phyloP scores from a whole-genome alignment of 768 basidiomycete genomes.

The Mycena haematopus region DNA sequence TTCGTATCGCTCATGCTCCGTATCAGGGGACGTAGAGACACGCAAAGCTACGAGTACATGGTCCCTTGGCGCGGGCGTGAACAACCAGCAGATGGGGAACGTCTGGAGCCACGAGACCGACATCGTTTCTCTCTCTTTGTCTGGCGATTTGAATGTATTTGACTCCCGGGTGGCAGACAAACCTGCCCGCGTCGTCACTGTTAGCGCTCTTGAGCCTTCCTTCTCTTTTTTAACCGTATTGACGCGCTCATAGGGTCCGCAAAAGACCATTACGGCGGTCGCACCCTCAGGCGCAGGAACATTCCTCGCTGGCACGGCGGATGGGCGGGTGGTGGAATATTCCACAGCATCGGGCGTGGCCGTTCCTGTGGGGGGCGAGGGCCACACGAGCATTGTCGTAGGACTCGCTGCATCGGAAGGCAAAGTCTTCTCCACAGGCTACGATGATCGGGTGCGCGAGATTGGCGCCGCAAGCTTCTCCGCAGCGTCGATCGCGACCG shows the following conservation, averaged over 20 bases:
- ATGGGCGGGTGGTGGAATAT: slow-evolving; percentile 77
- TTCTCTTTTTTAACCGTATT: background rate
- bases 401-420: slow-evolving; percentile 62
- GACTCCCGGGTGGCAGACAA: slow-evolving; percentile 73
- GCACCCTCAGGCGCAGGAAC: slow-evolving; percentile 54
- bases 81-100: slow-evolving; percentile 87
- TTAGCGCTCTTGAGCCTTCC: slow-evolving; percentile 37
- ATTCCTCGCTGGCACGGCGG: slow-evolving; percentile 82
- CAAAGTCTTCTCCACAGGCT: slow-evolving; percentile 72
- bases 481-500: slow-evolving; percentile 57
- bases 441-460: slow-evolving; percentile 80
- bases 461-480: slow-evolving; percentile 58
- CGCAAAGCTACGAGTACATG: slow-evolving; percentile 72
- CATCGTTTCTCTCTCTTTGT: slow-evolving; percentile 84
- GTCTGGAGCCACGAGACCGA: slow-evolving; percentile 77
- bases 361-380: slow-evolving; percentile 58
- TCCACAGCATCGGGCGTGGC: slow-evolving; percentile 55
- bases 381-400: slow-evolving; percentile 75
- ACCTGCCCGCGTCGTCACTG: slow-evolving; percentile 66
- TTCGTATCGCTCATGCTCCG: background rate
- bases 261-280: slow-evolving; percentile 78
- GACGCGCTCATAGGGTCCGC: slow-evolving; percentile 63
- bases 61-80: slow-evolving; percentile 75
- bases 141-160: slow-evolving; percentile 82
- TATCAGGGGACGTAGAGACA: slow-evolving; percentile 80